Percentiles rank a stretch among this genome's conserved stretches.
Conservation (phyloP, 2,329 filamentous ascomycete genomes). For the Calycina marina region DNA sequence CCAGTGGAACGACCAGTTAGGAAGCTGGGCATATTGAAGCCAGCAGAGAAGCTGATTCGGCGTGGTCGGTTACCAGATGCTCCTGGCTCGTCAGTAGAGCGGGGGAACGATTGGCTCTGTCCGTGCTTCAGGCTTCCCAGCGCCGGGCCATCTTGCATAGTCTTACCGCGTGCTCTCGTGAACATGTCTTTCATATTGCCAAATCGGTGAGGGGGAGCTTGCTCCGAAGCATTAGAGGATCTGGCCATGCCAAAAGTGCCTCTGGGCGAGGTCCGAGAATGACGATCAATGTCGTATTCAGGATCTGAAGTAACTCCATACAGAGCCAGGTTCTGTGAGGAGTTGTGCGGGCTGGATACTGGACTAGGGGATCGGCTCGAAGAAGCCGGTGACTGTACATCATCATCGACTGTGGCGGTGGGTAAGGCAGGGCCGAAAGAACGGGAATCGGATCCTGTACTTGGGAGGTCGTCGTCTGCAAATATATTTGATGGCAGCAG, state of each 20-base stretch:
- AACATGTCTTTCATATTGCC: constrained; percentile 36
- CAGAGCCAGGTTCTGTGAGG: constrained; percentile 42
- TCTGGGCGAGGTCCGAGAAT: constrained; percentile 17
- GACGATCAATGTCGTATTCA: constrained; percentile 18
- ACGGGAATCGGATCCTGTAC: constrained; percentile 20
- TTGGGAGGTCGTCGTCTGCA: constrained; percentile 29
- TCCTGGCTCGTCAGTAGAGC: constrained; percentile 41
- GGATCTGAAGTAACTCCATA: constrained; percentile 23
- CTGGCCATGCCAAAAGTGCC: constrained; percentile 19
- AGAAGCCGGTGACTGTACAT: constrained; percentile 45
- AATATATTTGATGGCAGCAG: constrained; percentile 56
- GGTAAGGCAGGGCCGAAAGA: constrained; percentile 21
- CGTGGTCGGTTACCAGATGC: constrained; percentile 34
- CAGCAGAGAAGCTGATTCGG: constrained; percentile 39
- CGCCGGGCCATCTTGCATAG: constrained; percentile 43
- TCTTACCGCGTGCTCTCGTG: constrained; percentile 47
- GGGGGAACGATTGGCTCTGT: constrained; percentile 67
- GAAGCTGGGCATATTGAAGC: constrained; percentile 22
- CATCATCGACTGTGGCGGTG: constrained; percentile 25
- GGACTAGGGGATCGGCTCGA: constrained; percentile 41
- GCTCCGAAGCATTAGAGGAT: constrained; percentile 18
- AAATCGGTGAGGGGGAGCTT: constrained; percentile 32
- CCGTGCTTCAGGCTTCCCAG: constrained; percentile 55
- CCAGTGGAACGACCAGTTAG: constrained; percentile 20
- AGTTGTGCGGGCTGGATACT: constrained; percentile 47